Evolutionary conservation across 139 green algal species (phyloP).

Genomic region (Chlorella sp.): DNA sequence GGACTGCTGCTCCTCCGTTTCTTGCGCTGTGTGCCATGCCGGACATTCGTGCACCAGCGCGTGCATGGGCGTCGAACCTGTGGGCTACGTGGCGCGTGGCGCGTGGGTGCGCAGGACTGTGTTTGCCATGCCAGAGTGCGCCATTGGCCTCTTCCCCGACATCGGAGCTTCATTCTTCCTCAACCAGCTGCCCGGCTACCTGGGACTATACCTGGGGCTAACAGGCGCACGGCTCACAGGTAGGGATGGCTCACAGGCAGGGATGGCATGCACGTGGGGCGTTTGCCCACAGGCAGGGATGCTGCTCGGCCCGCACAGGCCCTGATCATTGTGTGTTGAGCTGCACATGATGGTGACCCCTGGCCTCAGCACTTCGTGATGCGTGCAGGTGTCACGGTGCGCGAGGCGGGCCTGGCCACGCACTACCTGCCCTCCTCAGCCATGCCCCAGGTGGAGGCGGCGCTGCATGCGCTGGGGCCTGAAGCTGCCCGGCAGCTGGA

Average conservation of each 20-base stretch:
- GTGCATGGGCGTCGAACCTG: too few relatives aligned
- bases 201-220: slow-evolving; percentile 77
- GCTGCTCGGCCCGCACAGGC: neutral
- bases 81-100: too few relatives aligned
- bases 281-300: too few relatives aligned
- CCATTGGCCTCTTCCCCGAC: slow-evolving; percentile 94
- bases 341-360: too few relatives aligned
- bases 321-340: too few relatives aligned
- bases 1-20: too few relatives aligned
- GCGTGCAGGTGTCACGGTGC: slow-evolving; percentile 60
- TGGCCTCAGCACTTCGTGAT: too few relatives aligned
- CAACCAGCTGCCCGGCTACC: slow-evolving; percentile 37
- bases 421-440: slow-evolving; percentile 65
- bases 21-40: too few relatives aligned
- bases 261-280: too few relatives aligned
- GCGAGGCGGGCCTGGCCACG: slow-evolving; percentile 71
- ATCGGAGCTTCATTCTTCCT: slow-evolving; percentile 87
- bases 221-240: slow-evolving; percentile 74
- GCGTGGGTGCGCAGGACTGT: slow-evolving; percentile 82
- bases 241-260: slow-evolving; percentile 8
- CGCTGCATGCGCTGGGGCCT: slow-evolving; percentile 11
- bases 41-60: too few relatives aligned
- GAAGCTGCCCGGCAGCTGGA: slow-evolving; percentile 2
- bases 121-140: slow-evolving; percentile 96
- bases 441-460: slow-evolving; percentile 2